Evolutionary conservation across 805 yeast genomes (phyloP).

Genomic region (Metschnikowia baotianmanensis): DNA sequence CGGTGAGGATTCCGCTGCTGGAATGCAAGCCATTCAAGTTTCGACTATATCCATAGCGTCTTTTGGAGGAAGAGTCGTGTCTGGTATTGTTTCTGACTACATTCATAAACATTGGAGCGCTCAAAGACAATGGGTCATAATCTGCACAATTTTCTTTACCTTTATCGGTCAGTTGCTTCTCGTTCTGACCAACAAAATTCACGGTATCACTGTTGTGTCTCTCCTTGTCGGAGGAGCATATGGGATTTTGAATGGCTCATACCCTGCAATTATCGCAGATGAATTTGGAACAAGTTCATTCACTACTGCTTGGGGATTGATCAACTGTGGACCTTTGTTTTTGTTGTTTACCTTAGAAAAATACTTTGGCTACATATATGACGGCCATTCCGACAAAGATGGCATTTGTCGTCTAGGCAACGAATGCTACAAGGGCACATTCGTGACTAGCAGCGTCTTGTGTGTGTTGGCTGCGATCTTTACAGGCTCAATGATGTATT

Average conservation of each 20-base stretch:
- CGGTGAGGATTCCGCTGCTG: slow-evolving; percentile 40
- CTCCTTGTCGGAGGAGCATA: slow-evolving; percentile 60
- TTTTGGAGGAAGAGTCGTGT: slow-evolving; percentile 58
- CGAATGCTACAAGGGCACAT: slow-evolving; percentile 38
- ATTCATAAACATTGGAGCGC: slow-evolving; percentile 48
- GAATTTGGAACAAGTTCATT: slow-evolving; percentile 64
- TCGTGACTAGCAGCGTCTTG: slow-evolving; percentile 29
- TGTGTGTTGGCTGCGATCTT: slow-evolving; percentile 27
- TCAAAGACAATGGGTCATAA: slow-evolving; percentile 66
- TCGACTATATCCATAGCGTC: slow-evolving; percentile 63
- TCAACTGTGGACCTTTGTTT: slow-evolving; percentile 67
- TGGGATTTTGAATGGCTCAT: slow-evolving; percentile 70
- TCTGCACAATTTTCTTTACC: slow-evolving; percentile 38
- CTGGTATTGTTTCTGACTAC: slow-evolving; percentile 67
- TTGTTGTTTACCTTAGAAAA: slow-evolving; percentile 53
- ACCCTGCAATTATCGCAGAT: slow-evolving; percentile 76
- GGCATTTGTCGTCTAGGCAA: slow-evolving; percentile 40
- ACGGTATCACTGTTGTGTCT: slow-evolving; percentile 40
- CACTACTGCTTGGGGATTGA: slow-evolving; percentile 74
- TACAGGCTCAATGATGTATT: slow-evolving; percentile 26
- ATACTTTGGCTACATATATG: slow-evolving; percentile 55
- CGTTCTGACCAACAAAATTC: slow-evolving; percentile 23
- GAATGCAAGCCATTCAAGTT: slow-evolving; percentile 69
- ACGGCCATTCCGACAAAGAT: slow-evolving; percentile 39
- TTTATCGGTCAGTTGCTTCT: slow-evolving; percentile 39